Base-by-base conservation (phyloP, 2,329 filamentous ascomycete species). In the Calonectria pseudoreteaudii region DNA sequence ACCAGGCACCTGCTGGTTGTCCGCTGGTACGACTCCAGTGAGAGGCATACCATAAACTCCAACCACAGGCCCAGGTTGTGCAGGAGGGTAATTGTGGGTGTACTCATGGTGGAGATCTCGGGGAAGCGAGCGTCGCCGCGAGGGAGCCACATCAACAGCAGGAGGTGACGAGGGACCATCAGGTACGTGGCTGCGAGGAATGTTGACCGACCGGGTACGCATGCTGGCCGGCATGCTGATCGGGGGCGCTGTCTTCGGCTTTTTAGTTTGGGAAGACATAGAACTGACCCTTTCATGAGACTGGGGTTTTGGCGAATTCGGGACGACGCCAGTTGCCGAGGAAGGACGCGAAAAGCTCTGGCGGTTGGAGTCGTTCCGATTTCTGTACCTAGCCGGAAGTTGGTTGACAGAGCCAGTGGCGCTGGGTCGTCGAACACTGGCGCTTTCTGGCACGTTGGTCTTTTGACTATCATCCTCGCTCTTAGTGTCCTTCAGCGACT, bases 171-270 rank as follows among this genome's bases (percentile, higher is more conserved):
- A 67, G 34, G 70, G 73, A 11, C 77, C 73, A 0, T 71, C 70
- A 7, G 72, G 70, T 20, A 72, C 7, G 49, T 79, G 74, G 6
- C 74, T 71, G 14, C 72, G 75, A 4, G 79, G 52, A 23, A 75
- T 74, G 52, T 80, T 84, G 16, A 75, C 81, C 36, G 83, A 85
- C 31, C 85, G 83, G 5, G 84, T 86, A n/a, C 82, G 82, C 81
- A 88, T 84, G 76, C 85, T 88, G 34, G 87, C 82, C 0, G 87
- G 82, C 81, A 88, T 84, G 76, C 85, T 88, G 34, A 87, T 82
- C 0, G 87, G 86, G 0, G 86, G 85, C 4, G 85, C 83, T 0
- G 84, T 83, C 68, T 78, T 85, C 13, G 82, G 77, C 70, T 81
- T 83, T 50, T 79, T 81, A 26, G 77, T 69, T 16, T 79, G 71